Conservation (phyloP, 108 stramenopile species). For the Aurantiochytrium sp. region DNA sequence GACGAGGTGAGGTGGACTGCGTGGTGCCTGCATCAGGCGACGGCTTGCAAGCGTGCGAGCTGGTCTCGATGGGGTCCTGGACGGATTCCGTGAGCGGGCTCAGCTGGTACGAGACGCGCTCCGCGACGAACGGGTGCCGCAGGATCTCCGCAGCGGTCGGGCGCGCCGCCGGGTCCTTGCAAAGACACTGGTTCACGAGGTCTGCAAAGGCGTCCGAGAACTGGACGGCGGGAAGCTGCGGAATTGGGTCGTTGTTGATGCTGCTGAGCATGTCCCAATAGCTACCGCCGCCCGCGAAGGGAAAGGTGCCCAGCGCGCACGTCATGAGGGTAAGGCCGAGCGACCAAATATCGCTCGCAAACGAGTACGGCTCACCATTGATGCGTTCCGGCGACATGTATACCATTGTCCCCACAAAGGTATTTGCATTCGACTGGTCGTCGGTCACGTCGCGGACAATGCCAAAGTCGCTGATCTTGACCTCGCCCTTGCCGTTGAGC, state of each 20-base stretch:
- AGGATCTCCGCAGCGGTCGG: constrained; percentile 49
- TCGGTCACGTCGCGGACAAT: constrained; percentile 47
- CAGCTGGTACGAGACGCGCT: not conserved
- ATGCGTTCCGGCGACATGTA: constrained; percentile 66
- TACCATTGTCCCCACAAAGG: constrained; percentile 65
- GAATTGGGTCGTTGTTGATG: constrained; percentile 14
- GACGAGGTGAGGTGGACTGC: not conserved
- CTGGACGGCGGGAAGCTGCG: not conserved
- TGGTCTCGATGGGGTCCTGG: too few relatives aligned
- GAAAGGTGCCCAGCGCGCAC: constrained; percentile 73
- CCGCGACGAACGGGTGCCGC: constrained; percentile 44
- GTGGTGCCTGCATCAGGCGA: not conserved
- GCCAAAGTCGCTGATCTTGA: constrained; percentile 50
- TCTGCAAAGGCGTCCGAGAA: not conserved
- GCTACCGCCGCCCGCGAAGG: constrained; percentile 35
- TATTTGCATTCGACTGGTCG: constrained; percentile 12
- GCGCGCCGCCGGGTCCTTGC: constrained; percentile 44
- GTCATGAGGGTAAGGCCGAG: constrained; percentile 84
- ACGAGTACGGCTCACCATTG: constrained; percentile 50
- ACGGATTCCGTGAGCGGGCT: not conserved
- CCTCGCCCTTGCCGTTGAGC: constrained; percentile 42
- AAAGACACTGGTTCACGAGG: constrained; percentile 38
- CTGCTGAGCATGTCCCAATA: constrained; percentile 32
- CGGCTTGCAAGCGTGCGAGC: not conserved
- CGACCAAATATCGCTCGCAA: constrained; percentile 56